phyloP scores from a whole-genome alignment of 345 rosid species.

The Hibiscus tridactylites region DNA sequence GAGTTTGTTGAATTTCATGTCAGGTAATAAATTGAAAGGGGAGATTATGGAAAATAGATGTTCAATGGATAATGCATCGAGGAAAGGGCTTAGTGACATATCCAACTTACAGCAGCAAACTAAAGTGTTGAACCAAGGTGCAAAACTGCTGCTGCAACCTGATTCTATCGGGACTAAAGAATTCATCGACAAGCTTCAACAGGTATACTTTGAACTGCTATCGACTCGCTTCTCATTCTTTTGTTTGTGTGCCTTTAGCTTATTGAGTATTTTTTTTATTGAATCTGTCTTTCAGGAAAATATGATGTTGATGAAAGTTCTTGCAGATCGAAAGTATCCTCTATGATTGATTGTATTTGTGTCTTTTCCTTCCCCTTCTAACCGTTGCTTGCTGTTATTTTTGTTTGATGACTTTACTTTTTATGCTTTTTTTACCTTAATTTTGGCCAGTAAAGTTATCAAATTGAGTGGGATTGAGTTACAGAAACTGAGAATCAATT shows the following conservation, averaged over 20 bases:
- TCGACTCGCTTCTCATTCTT: not conserved
- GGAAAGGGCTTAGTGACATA: slow-evolving; percentile 50
- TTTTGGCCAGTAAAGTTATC: slow-evolving; percentile 38
- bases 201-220: slow-evolving; percentile 17
- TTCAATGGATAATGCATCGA: slow-evolving; percentile 19
- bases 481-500: slow-evolving; percentile 15
- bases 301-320: slow-evolving; percentile 35
- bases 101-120: slow-evolving; percentile 36
- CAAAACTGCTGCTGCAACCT: slow-evolving; percentile 20
- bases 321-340: slow-evolving; percentile 48
- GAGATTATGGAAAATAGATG: slow-evolving; percentile 21
- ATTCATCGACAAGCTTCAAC: slow-evolving; percentile 36
- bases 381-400: slow-evolving; percentile 5
- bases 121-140: slow-evolving; percentile 20
- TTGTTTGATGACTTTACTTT: slow-evolving; percentile 2
- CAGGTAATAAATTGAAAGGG: slow-evolving; percentile 21
- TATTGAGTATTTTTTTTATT: not conserved
- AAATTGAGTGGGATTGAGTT: slow-evolving; percentile 44
- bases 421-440: not conserved
- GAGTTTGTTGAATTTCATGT: not conserved
- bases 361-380: not conserved
- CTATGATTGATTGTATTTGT: not conserved
- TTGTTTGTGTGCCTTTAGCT: not conserved
- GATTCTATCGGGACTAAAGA: not conserved
- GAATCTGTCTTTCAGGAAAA: slow-evolving; percentile 42